Base-by-base conservation (phyloP, 73 alveolate genomes). In the Paramecium tetraurelia region DNA sequence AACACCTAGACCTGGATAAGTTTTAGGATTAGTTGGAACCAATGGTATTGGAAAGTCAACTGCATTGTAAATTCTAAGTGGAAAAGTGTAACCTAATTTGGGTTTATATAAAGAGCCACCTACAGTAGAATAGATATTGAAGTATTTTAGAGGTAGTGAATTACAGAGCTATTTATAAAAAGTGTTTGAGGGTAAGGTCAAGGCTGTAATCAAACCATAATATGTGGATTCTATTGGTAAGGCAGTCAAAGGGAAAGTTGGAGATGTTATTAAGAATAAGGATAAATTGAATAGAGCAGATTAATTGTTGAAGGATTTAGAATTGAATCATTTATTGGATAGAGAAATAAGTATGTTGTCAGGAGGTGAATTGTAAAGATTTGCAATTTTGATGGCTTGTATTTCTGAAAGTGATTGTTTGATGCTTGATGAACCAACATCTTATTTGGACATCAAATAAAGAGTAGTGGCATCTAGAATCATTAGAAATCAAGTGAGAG, bases 361-460 rank as follows among this genome's bases (percentile, higher is more conserved):
- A 14, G 99, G 99, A 22, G 99, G 99, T 59, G 99, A 99, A 95
- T 93, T 99, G 36, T 98, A 99, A 93, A 95, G 99, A 63, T 99
- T 99, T 85, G 99, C 99, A 92, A 98, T 98, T 59, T 98, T 99
- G 46, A 98, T 99, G 92, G 98, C 98, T 29, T 95, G 99, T 59
- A 96, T 98, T 85, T 98, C 98, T 92, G 95, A 97, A 20, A 97
- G 98, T n/a, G 99, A 99, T 84, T 98, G 98, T 53, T 98, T 98
- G 93, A 99, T 99, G 99, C 98, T 99, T 86, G 99, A 99, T 94
- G 99, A 99, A 95, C 99, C 99, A 4, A 94, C 99, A 21, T 96
- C 99, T 12, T 99, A 99, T 86, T 95, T 99, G 75, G 99, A 99
- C 93, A 99, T 99, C 38, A 97, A 94, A 72, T 98, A 98, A 92